Base-by-base conservation (phyloP, 495 filamentous ascomycete species). In the Umbilicaria muhlenbergii region DNA sequence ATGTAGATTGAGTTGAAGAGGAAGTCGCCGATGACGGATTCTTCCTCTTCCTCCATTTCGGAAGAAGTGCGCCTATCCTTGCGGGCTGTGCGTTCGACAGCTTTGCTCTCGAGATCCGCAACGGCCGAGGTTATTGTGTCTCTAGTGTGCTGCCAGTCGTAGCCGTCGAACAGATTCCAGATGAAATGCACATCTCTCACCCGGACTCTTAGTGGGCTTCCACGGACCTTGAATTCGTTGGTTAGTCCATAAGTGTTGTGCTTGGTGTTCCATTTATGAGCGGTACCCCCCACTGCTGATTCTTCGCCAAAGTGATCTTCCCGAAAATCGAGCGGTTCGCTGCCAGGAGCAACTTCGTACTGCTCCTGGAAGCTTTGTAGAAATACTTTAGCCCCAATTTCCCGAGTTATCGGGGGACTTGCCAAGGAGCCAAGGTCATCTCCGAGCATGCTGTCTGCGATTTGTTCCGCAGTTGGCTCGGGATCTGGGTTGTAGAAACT, bases 1-100 rank as follows among this genome's bases (percentile, higher is more conserved):
- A 99, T 93, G 62, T 95, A 99, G 39, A 99, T 94, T 0, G 91
- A 96, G 52, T 96, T 95, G 73, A 99, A 99, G 16, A 99, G 70
- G 54, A 87, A 92, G 57, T 96, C 91, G 1, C 80, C 87, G 58
- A 96, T 92, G 13, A 89, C 79, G 1, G 81, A 81, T 52, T 86
- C 84, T 34, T 85, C 76, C 17, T 94, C 86, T 8, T 85, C 78
- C 12, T 70, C 72, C 8, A 57, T 52, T 3, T 67, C 62, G n/a
- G 67, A 60, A 39, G 67, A 61, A 50, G 58, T 60, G 38, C 64
- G 64, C 39, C 58, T 68, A 18, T 62, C 63, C 42, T 55, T 57
- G 44, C 70, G 68, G 17, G 67, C 64, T 34, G 75, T 70, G 19
- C 80, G 74, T 52, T 95, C 84, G 15, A 79, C 74, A 12, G 83